phyloP scores from a whole-genome alignment of 2,329 filamentous ascomycete genomes.

The Tolypocladium nubicola region DNA sequence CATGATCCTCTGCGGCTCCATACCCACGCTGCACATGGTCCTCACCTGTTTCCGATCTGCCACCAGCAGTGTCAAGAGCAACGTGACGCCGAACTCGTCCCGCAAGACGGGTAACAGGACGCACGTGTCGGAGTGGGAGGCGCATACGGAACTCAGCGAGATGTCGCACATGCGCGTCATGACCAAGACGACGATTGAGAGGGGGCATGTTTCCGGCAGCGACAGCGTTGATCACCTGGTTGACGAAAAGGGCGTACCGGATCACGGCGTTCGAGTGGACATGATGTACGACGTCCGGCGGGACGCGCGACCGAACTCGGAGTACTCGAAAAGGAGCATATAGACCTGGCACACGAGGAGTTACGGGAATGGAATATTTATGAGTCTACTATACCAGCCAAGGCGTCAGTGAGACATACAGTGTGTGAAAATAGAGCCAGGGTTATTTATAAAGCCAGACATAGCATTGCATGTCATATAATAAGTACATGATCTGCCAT shows the following conservation, averaged over 20 bases:
- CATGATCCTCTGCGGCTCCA: slow-evolving; percentile 11
- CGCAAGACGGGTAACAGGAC: slow-evolving; percentile 1
- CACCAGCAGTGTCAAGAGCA: slow-evolving; percentile 2
- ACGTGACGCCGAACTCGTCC: neutral
- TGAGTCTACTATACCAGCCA: neutral
- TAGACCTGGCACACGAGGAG: neutral
- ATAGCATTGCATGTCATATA: neutral
- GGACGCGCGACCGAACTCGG: slow-evolving; percentile 6
- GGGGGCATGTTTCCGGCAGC: neutral
- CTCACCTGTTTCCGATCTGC: slow-evolving; percentile 5
- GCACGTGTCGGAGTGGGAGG: neutral
- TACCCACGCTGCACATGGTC: slow-evolving; percentile 9
- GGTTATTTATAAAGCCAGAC: neutral
- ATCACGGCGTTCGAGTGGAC: slow-evolving; percentile 5
- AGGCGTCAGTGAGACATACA: neutral
- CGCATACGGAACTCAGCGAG: slow-evolving; percentile 4
- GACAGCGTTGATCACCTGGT: slow-evolving; percentile 6
- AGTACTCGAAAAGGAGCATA: neutral
- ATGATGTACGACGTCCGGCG: slow-evolving; percentile 7
- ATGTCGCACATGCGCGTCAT: slow-evolving; percentile 6
- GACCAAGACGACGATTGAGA: slow-evolving; percentile 8
- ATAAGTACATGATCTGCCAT: neutral
- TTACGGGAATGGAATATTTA: neutral
- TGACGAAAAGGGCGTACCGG: slow-evolving; percentile 2
- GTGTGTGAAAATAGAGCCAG: neutral